Percentiles rank a stretch among this genome's conserved stretches.
Conservation (phyloP, 768 basidiomycete species). For the Lactifluus subvellereus region DNA sequence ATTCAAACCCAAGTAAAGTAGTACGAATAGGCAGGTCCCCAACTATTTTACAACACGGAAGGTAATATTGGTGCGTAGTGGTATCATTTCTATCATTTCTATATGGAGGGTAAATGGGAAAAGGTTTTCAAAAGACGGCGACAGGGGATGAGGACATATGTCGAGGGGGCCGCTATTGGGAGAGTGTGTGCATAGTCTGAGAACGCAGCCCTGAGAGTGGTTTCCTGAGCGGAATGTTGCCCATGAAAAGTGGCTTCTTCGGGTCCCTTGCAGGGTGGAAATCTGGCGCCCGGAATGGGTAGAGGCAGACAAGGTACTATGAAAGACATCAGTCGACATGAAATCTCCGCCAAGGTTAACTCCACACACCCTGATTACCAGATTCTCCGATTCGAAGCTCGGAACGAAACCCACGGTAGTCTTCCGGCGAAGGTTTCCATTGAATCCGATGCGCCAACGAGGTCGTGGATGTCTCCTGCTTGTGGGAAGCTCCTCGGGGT, state of each 20-base stretch:
- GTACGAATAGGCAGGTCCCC: too few species aligned
- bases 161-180: too few species aligned
- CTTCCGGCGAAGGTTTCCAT: neutral
- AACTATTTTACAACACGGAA: too few species aligned
- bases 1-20: too few species aligned
- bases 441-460: slow-evolving; percentile 14
- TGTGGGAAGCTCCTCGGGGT: neutral
- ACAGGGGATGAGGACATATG: too few species aligned
- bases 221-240: neutral
- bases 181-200: too few species aligned
- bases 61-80: too few species aligned
- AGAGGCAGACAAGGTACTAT: neutral
- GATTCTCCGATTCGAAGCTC: neutral
- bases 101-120: too few species aligned
- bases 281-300: neutral
- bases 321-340: neutral
- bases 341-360: neutral
- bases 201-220: neutral
- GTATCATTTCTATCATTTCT: too few species aligned
- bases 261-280: neutral
- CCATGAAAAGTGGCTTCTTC: slow-evolving; percentile 7
- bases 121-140: too few species aligned
- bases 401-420: neutral
- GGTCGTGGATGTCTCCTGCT: neutral
- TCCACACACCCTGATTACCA: slow-evolving; percentile 14